These are phyloP conservation scores for Aspergillus cejpii DNA, from an alignment of 2,329 filamentous ascomycete species.

Conservation along the genomic window DNA sequence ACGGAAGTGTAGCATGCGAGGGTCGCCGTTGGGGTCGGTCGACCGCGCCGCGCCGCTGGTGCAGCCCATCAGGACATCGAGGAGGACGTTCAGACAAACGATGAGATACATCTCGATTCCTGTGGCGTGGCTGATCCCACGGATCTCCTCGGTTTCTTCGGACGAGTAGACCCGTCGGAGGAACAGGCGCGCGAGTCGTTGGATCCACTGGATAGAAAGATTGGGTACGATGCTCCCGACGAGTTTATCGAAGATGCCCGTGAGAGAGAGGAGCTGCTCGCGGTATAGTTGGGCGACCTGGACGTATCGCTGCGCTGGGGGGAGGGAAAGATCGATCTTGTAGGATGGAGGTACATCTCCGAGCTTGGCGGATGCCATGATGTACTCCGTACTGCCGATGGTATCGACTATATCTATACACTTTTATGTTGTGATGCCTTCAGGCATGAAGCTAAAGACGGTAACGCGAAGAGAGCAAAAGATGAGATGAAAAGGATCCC, in stretches of 20 bases:
- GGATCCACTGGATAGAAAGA: slow-evolving; percentile 23
- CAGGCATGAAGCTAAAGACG: too few relatives aligned
- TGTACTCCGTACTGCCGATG: not conserved
- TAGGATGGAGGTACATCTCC: slow-evolving; percentile 33
- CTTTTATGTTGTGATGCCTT: too few relatives aligned
- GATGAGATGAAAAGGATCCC: too few relatives aligned
- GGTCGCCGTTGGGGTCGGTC: slow-evolving; percentile 8
- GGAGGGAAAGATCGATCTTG: slow-evolving; percentile 50
- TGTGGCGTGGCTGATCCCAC: slow-evolving; percentile 48
- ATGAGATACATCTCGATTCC: slow-evolving; percentile 54
- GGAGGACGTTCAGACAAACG: slow-evolving; percentile 56
- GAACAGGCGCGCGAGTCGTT: slow-evolving; percentile 41
- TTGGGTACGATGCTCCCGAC: slow-evolving; percentile 6
- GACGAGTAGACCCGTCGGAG: slow-evolving; percentile 47
- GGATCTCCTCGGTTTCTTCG: slow-evolving; percentile 57
- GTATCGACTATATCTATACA: too few relatives aligned
- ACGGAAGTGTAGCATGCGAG: slow-evolving; percentile 36
- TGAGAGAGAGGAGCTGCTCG: slow-evolving; percentile 35
- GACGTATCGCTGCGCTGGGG: slow-evolving; percentile 48
- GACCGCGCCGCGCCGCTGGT: slow-evolving; percentile 49
- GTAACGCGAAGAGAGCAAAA: too few relatives aligned
- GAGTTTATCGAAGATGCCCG: slow-evolving; percentile 18
- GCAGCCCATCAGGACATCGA: slow-evolving; percentile 60
- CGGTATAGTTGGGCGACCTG: slow-evolving; percentile 45
- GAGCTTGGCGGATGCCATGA: not conserved